Evolutionary conservation across 768 basidiomycete genomes (phyloP).

Genomic region (Chalciporus sphaerocephalus): DNA sequence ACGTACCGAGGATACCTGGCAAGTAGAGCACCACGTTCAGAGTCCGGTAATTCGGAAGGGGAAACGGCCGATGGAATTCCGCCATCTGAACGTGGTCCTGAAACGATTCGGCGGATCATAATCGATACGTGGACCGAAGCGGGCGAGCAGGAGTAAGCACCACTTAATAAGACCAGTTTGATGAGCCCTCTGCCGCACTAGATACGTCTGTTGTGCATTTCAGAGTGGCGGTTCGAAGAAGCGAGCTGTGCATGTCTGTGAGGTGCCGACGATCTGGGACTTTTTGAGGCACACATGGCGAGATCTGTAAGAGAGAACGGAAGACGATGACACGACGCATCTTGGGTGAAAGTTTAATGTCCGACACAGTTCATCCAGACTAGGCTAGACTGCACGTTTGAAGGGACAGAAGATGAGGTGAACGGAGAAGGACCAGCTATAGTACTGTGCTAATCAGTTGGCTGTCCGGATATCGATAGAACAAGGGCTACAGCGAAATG

Average conservation of each 20-base stretch:
- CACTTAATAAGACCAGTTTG: conserved; percentile 7
- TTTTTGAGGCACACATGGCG: conserved; percentile 9
- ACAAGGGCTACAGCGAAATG: neutral
- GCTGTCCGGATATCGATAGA: neutral
- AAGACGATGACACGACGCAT: conserved; percentile 11
- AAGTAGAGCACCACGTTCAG: conserved; percentile 5
- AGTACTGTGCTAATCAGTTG: neutral
- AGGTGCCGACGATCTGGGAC: conserved; percentile 15
- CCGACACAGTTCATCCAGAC: conserved; percentile 11
- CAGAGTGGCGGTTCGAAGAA: conserved; percentile 15
- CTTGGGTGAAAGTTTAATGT: conserved; percentile 19
- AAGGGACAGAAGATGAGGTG: neutral
- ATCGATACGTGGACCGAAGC: conserved; percentile 8
- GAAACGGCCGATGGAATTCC: conserved; percentile 12
- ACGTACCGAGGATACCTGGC: conserved; percentile 15
- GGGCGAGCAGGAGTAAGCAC: neutral
- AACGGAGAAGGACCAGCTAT: too few species aligned
- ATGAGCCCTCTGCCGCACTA: conserved; percentile 19
- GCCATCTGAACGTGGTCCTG: conserved; percentile 16
- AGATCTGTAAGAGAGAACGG: conserved; percentile 5
- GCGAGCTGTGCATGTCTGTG: conserved; percentile 1
- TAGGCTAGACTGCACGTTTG: neutral
- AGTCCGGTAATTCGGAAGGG: conserved; percentile 10
- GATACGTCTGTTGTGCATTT: conserved; percentile 2
- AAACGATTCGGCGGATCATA: conserved; percentile 21